Conservation (phyloP, 2,329 filamentous ascomycete species). For the Fusarium circinatum region DNA sequence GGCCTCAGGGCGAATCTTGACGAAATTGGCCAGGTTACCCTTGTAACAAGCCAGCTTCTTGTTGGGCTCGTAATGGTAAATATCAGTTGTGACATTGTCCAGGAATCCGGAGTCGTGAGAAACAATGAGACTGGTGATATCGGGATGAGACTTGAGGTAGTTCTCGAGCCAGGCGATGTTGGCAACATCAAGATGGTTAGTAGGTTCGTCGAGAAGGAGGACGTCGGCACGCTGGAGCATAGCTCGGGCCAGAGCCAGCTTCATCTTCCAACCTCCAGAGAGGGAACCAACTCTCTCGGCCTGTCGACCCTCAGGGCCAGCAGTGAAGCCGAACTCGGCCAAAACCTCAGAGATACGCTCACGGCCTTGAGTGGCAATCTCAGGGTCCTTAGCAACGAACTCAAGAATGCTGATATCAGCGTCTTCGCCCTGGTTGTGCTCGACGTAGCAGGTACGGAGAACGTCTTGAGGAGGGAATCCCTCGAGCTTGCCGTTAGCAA, state of each 20-base stretch:
- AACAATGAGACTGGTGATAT: slow-evolving; percentile 97
- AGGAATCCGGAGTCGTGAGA: slow-evolving; percentile 98
- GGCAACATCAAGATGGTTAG: slow-evolving; percentile 95
- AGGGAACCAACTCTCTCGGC: slow-evolving; percentile 90
- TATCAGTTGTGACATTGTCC: slow-evolving; percentile 97
- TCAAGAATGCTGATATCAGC: slow-evolving; percentile 96
- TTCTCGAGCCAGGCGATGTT: slow-evolving; percentile 97
- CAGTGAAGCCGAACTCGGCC: slow-evolving; percentile 91
- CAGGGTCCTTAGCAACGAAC: slow-evolving; percentile 89
- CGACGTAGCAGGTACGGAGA: slow-evolving; percentile 95
- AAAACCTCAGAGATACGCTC: slow-evolving; percentile 87
- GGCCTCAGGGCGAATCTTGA: slow-evolving; percentile 89
- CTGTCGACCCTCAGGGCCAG: slow-evolving; percentile 89
- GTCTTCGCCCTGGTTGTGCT: slow-evolving; percentile 99
- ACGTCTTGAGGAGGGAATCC: slow-evolving; percentile 94
- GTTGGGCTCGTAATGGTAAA: slow-evolving; percentile 95
- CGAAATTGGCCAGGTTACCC: slow-evolving; percentile 85
- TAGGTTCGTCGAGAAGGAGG: slow-evolving; percentile 95
- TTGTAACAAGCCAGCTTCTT: slow-evolving; percentile 94
- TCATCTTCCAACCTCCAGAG: slow-evolving; percentile 99
- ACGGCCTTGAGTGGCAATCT: slow-evolving; percentile 79
- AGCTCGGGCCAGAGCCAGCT: slow-evolving; percentile 92
- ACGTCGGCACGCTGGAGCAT: slow-evolving; percentile 99
- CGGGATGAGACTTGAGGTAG: slow-evolving; percentile 93
- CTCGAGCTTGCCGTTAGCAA: slow-evolving; percentile 94